Percentiles rank a stretch among this genome's conserved stretches.
Evolutionary conservation across 148 eudicot genomes (phyloP).

Genomic region (Nepenthes gracilis): DNA sequence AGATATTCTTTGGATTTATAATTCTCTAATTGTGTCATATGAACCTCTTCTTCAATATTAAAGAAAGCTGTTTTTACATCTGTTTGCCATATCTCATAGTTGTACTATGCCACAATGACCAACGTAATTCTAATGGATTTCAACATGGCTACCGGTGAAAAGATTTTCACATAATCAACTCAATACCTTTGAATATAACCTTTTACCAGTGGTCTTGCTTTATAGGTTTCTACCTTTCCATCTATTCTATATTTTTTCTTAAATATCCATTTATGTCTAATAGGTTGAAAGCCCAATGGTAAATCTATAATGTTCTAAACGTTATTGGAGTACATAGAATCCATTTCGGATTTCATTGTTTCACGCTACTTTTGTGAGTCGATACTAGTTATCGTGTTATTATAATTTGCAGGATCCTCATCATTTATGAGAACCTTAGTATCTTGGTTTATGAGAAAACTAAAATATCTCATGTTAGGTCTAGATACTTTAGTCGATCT

Average conservation of each 20-base stretch:
- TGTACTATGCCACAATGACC: neutral
- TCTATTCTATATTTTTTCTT: neutral
- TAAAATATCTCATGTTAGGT: too few relatives aligned
- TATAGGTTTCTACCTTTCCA: neutral
- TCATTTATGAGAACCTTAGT: too few relatives aligned
- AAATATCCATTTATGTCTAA: neutral
- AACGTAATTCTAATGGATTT: neutral
- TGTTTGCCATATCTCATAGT: neutral
- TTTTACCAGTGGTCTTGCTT: neutral
- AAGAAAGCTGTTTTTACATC: slow-evolving; percentile 6
- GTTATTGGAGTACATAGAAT: too few relatives aligned
- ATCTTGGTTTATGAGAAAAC: too few relatives aligned
- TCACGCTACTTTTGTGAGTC: too few relatives aligned
- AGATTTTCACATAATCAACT: neutral
- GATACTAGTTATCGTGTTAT: too few relatives aligned
- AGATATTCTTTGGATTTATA: neutral
- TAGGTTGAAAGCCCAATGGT: neutral
- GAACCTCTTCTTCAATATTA: neutral
- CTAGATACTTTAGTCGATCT: too few relatives aligned
- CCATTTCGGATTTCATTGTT: too few relatives aligned
- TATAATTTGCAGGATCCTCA: too few relatives aligned
- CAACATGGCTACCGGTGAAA: neutral
- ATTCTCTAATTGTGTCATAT: neutral
- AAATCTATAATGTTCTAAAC: too few relatives aligned
- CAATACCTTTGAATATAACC: neutral